Base-by-base conservation (phyloP, 257 asterid species). In the Cruciata laevipes region DNA sequence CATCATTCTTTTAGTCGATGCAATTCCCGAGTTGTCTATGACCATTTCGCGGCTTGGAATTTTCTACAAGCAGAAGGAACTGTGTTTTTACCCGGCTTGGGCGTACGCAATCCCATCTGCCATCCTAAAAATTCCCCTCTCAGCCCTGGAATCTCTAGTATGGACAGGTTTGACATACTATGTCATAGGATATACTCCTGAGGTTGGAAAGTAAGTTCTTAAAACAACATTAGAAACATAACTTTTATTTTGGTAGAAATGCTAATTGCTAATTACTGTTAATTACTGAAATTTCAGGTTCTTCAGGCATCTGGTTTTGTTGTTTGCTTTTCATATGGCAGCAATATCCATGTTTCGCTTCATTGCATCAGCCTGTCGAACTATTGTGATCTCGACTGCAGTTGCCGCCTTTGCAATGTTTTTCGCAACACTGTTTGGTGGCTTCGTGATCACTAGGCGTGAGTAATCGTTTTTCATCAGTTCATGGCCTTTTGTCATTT, bases 101-200 rank as follows among this genome's bases (percentile, higher is more conserved):
- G 89, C 85, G 20, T 81, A 65, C 68, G 79, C 85, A 37, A 61
- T 84, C 63, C 89, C 86, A 10, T 77, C 83, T 42, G 18, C 80
- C 27, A 75, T 84, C 70, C 74, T 84, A 65, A 84, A 78, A 72
- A 62, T 82, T 69, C 89, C 89, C 66, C 74, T 84, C 51, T 84
- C 89, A 5, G 47, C 82, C 38, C 51, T 84, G 40, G 78, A 66
- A 57, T 68, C 86, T 40, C 33, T 82, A 32, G 74, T 85, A 17
- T 87, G 92, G 92, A 83, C 92, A 23, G 61, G 76, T 67, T 69
- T 84, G 61, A 84, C 85, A 71, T 84, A 84, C 62, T 84, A 77
- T 38, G 79, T 71, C 14, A 84, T 82, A n/a, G 89, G 89, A 1
- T 84, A 70, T 63, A 73, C 71, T 71, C 89, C 89, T 9, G 86